These are phyloP conservation scores for Globisporangium yorkense DNA, from an alignment of 352 stramenopile genomes.

Conservation along the genomic window DNA sequence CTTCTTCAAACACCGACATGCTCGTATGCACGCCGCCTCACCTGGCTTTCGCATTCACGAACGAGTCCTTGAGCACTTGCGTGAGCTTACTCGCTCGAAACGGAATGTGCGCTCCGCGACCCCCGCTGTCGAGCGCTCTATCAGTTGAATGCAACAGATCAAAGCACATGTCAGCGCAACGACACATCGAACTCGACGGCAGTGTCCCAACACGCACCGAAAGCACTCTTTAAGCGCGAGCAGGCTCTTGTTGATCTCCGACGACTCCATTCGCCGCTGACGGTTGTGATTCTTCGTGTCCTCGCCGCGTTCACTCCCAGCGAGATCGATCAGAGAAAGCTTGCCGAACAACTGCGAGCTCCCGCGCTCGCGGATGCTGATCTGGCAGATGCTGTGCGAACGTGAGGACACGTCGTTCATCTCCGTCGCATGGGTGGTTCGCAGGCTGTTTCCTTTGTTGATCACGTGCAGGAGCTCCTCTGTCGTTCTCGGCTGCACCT, in stretches of 20 bases:
- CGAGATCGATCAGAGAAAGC: conserved; percentile 95
- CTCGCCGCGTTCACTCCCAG: conserved; percentile 93
- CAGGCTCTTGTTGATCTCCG: conserved; percentile 97
- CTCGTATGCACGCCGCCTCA: conserved; percentile 5
- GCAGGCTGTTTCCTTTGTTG: conserved; percentile 87
- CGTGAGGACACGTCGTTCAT: conserved; percentile 94
- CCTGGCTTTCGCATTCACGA: conserved; percentile 91
- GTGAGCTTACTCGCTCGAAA: conserved; percentile 96
- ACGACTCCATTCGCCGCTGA: conserved; percentile 93
- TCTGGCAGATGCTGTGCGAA: conserved; percentile 95
- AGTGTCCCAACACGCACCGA: conserved; percentile 29
- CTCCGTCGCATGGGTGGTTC: conserved; percentile 95
- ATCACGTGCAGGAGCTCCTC: conserved; percentile 93
- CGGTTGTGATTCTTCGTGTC: conserved; percentile 93
- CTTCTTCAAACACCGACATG: not conserved
- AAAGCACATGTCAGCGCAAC: not conserved
- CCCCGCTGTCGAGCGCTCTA: conserved; percentile 88
- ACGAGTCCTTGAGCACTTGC: conserved; percentile 97
- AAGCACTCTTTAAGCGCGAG: conserved; percentile 97
- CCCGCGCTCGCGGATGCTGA: conserved; percentile 66
- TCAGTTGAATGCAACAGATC: not conserved
- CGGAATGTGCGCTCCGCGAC: conserved; percentile 88
- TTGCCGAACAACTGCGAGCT: conserved; percentile 70
- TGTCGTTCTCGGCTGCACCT: conserved; percentile 83
- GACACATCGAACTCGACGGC: not conserved